Evolutionary conservation across 2,329 filamentous ascomycete species (phyloP), one percentile per base, ranked within the genome.

Genomic region (Mollisia scopiformis): DNA sequence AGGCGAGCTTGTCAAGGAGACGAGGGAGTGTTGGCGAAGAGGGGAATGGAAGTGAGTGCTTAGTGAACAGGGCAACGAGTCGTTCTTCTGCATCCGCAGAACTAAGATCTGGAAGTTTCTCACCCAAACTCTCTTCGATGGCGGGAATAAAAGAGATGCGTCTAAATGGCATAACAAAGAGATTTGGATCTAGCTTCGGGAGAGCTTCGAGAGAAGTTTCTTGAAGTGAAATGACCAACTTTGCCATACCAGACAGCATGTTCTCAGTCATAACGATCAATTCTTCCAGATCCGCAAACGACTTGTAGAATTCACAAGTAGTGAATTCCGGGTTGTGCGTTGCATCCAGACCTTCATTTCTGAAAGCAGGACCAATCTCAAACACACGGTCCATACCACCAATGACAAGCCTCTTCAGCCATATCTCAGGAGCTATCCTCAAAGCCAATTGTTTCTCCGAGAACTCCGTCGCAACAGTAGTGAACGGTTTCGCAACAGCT

Each of bases 271-370:
- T 85, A 21, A 76, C 73, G 71, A 96, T 93, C 54, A 98, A 79
- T 43, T 91, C 85, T 35, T 87, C 79, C 0, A 97, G 82, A 65
- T 89, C 90, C 62, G 89, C 87, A 71, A 93, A 96, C 2, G 93
- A 89, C 63, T 90, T 88, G 77, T 99, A 99, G 77, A 97, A 98
- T 77, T 99, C 95, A 80, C 94, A 98, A 62, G 92, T 98, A 47
- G 91, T 95, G 77, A 98, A 99, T 73, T 99, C 95, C 0, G 95
- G 94, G 72, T 99, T 99, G 74, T 99, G 95, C 0, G 92, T 97
- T 30, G 84, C 85, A 74, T 97, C 93, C 35, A 97, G 78, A 75
- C 92, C 92, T 78, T 99, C 95, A 73, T 99, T 99, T 46, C 95
- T 87, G 76, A 99, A 99, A 13, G 88, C 88, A 3, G 92, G 89